Conservation (phyloP, 2,329 filamentous ascomycete genomes). For the Colletotrichum musae region DNA sequence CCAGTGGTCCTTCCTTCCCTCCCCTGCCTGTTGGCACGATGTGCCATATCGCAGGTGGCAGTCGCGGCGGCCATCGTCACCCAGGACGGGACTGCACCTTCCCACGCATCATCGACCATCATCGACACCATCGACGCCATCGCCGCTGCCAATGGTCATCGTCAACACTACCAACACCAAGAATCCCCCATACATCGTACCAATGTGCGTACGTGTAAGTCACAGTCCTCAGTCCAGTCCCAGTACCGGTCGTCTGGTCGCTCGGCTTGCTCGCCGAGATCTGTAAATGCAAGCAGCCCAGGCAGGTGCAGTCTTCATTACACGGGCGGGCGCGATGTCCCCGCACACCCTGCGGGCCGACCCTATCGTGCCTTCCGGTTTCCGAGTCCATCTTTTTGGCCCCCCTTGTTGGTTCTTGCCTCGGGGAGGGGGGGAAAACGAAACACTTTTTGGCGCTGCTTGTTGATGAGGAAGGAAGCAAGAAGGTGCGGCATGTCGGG, state of each 20-base stretch:
- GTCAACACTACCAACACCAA: neutral
- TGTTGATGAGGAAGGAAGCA: constrained; percentile 23
- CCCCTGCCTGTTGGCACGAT: too few species aligned
- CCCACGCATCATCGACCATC: neutral
- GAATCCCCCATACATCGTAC: too few species aligned
- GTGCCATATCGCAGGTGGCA: neutral
- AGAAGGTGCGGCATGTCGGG: neutral
- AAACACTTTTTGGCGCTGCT: neutral
- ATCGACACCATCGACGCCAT: neutral
- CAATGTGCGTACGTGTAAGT: too few species aligned
- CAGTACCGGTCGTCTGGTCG: constrained; percentile 15
- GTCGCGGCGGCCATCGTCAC: neutral
- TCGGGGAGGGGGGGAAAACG: neutral
- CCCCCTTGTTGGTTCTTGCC: constrained; percentile 18
- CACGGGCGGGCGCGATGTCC: neutral
- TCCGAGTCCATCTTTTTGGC: constrained; percentile 9
- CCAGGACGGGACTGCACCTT: neutral
- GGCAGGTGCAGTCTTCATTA: neutral
- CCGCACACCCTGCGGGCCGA: constrained; percentile 33
- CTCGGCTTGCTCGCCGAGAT: constrained; percentile 28
- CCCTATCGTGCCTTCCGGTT: constrained; percentile 34
- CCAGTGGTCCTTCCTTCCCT: too few species aligned
- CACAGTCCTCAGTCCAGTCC: neutral
- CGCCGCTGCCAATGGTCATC: neutral
- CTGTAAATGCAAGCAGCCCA: constrained; percentile 30